A percentile compares a stretch with the other conserved stretches of the same genome.
Conservation (phyloP, 2,329 filamentous ascomycete species). For the Juglanconis sp. region DNA sequence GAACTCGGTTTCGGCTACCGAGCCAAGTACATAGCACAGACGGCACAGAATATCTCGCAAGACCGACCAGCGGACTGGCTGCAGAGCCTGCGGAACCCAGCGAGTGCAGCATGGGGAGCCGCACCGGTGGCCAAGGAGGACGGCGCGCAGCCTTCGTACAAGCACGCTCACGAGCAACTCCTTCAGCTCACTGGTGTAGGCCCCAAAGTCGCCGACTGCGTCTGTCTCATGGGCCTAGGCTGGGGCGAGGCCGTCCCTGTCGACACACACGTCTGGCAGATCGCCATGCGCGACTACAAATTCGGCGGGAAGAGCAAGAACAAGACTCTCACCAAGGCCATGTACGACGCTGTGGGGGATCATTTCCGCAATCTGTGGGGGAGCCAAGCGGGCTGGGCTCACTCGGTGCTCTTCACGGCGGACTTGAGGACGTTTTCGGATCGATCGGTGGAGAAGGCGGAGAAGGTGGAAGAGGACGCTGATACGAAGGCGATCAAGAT, state of each 20-base stretch:
- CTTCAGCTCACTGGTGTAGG: constrained; percentile 83
- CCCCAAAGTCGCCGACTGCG: constrained; percentile 95
- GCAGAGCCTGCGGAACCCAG: constrained; percentile 72
- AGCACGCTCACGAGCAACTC: constrained; percentile 74
- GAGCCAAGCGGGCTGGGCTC: constrained; percentile 92
- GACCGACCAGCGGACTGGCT: constrained; percentile 74
- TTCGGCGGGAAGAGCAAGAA: constrained; percentile 73
- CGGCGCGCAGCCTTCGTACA: constrained; percentile 58
- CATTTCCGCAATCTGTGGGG: constrained; percentile 91
- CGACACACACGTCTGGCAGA: constrained; percentile 98
- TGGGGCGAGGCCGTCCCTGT: constrained; percentile 96
- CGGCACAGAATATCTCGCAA: constrained; percentile 69
- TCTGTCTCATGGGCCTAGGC: constrained; percentile 91
- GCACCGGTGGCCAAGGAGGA: constrained; percentile 24
- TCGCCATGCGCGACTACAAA: constrained; percentile 91
- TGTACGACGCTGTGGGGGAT: constrained; percentile 86
- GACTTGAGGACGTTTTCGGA: constrained; percentile 84
- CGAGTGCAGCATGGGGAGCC: constrained; percentile 54
- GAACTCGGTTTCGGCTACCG: constrained; percentile 90
- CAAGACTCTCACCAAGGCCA: constrained; percentile 81
- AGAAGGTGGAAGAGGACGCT: constrained; percentile 22
- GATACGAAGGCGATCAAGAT: constrained; percentile 23
- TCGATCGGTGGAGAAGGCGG: constrained; percentile 35
- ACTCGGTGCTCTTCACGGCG: constrained; percentile 93
- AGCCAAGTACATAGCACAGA: constrained; percentile 87